Percentiles rank a stretch among this genome's conserved stretches.
These are phyloP conservation scores for Calophaca sinica DNA, from an alignment of 306 rosid species.

Conservation along the genomic window DNA sequence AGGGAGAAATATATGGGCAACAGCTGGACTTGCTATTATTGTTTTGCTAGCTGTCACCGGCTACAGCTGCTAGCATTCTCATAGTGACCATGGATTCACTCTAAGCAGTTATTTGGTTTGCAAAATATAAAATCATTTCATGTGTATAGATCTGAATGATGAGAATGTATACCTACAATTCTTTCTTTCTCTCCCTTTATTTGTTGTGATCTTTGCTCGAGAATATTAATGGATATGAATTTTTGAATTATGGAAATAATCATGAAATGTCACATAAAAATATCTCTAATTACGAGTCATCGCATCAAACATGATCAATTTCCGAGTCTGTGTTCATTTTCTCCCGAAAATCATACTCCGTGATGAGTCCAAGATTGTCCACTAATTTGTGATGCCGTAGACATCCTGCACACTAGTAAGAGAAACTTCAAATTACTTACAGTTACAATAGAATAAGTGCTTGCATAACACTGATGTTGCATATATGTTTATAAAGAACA, in stretches of 20 bases:
- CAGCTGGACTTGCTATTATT: conserved; percentile 57
- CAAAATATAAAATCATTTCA: conserved; percentile 43
- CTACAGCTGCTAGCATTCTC: conserved; percentile 54
- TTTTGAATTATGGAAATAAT: conserved; percentile 51
- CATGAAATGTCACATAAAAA: conserved; percentile 31
- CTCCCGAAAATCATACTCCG: conserved; percentile 75
- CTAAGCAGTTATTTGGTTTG: conserved; percentile 40
- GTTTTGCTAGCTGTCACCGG: conserved; percentile 60
- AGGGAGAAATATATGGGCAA: conserved; percentile 57
- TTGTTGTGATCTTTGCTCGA: conserved; percentile 39
- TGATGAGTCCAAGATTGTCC: conserved; percentile 82
- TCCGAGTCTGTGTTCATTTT: conserved; percentile 51
- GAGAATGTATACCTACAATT: conserved; percentile 32
- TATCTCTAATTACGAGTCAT: conserved; percentile 16
- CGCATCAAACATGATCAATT: conserved; percentile 59
- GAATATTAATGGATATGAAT: conserved; percentile 41
- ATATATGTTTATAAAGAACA: not conserved
- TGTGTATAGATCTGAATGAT: conserved; percentile 50
- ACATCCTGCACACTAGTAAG: conserved; percentile 84
- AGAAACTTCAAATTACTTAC: conserved; percentile 46
- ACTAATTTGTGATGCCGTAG: conserved; percentile 76
- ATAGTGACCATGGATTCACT: conserved; percentile 46
- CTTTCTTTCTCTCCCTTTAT: conserved; percentile 5
- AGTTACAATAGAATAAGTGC: conserved; percentile 30
- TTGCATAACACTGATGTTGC: conserved; percentile 2